Conservation (phyloP, 495 filamentous ascomycete genomes). For the Neurospora sp. region DNA sequence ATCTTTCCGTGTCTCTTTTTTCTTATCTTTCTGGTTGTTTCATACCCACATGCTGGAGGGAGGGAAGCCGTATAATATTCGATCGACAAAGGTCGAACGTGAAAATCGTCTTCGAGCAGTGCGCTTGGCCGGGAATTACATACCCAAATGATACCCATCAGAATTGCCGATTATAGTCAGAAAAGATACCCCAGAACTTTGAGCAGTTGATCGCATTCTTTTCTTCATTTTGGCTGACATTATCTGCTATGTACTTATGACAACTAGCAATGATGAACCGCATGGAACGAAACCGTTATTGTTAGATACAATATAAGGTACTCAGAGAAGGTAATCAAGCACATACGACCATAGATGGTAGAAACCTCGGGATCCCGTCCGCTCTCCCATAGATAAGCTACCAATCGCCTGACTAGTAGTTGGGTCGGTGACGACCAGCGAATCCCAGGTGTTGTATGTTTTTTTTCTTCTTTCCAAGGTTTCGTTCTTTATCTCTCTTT, state of each 20-base stretch:
- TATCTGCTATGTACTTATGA: neutral
- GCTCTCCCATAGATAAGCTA: constrained; percentile 12
- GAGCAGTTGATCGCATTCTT: neutral
- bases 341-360: neutral
- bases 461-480: neutral
- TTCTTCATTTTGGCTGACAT: too few species aligned
- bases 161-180: neutral
- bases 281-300: too few species aligned
- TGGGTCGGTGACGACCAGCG: constrained; percentile 39
- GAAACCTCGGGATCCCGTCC: constrained; percentile 34
- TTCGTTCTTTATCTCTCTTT: neutral
- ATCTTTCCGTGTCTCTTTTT: neutral
- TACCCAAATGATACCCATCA: neutral
- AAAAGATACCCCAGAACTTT: neutral
- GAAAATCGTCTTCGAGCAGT: neutral
- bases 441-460: constrained; percentile 38
- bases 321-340: rapidly evolving
- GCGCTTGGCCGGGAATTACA: neutral
- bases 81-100: neutral
- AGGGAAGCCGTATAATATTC: too few species aligned
- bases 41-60: neutral
- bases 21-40: neutral
- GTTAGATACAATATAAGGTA: neutral
- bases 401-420: constrained; percentile 23
- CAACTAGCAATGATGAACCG: neutral